phyloP scores from a whole-genome alignment of 345 rosid genomes.

The Eucalyptus pauciflora region DNA sequence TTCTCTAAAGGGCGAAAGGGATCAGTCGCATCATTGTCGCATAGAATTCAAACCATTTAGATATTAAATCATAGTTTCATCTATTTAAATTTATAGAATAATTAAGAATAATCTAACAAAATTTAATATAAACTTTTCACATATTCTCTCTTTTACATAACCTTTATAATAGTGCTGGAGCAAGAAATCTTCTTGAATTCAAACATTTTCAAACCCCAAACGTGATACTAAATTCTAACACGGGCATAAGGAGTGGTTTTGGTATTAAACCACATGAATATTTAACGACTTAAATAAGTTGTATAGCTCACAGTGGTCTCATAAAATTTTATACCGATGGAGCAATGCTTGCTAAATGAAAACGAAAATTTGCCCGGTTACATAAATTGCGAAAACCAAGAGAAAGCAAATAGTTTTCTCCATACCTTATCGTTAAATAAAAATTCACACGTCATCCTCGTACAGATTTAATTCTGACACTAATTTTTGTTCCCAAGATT shows the following conservation, averaged over 20 bases:
- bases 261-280: background rate
- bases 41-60: background rate
- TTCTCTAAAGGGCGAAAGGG: background rate
- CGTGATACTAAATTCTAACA: background rate
- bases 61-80: background rate
- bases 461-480: background rate
- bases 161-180: background rate
- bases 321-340: background rate
- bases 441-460: background rate
- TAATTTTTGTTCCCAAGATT: background rate
- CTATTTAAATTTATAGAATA: background rate
- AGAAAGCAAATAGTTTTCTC: background rate
- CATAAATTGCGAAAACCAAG: background rate
- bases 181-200: background rate
- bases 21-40: accelerated
- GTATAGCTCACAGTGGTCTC: background rate
- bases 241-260: background rate
- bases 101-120: background rate
- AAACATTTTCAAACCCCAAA: background rate
- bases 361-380: background rate
- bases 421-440: background rate
- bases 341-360: background rate
- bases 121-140: background rate
- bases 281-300: background rate
- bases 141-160: background rate